A percentile compares a stretch with the other conserved stretches of the same genome.
These are phyloP conservation scores for Acorus gramineus DNA, from an alignment of 106 monocot genomes.

Conservation along the genomic window DNA sequence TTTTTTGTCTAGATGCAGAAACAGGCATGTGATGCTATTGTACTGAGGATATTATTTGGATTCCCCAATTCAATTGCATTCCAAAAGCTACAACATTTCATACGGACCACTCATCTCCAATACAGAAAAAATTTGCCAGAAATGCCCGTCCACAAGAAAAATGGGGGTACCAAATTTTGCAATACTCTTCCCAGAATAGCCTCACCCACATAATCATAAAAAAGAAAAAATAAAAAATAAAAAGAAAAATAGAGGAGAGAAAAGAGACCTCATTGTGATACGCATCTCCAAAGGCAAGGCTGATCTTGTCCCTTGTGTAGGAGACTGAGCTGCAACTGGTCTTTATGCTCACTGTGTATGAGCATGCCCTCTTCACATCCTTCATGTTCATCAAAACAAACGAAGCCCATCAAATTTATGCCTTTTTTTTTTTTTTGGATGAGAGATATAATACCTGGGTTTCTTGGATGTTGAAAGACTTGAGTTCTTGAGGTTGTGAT, in stretches of 20 bases:
- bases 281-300: constrained; percentile 68
- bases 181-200: no score
- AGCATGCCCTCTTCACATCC: constrained; percentile 19
- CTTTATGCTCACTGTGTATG: constrained; percentile 69
- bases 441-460: constrained; percentile 8
- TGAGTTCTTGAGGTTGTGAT: constrained; percentile 13
- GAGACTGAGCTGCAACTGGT: constrained; percentile 73
- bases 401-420: not conserved
- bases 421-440: not conserved
- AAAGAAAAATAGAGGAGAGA: not conserved
- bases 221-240: not conserved
- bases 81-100: no score
- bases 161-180: no score
- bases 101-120: no score
- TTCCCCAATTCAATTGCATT: no score
- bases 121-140: no score
- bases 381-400: not conserved
- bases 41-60: no score
- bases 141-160: no score
- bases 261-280: constrained; percentile 60
- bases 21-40: no score
- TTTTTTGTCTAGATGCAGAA: no score
- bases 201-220: not conserved
- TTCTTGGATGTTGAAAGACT: constrained; percentile 13
- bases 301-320: constrained; percentile 50